A percentile compares a stretch with the other conserved stretches of the same genome.
Evolutionary conservation across 2,329 filamentous ascomycete species (phyloP).

Genomic region (Apiospora hydei): DNA sequence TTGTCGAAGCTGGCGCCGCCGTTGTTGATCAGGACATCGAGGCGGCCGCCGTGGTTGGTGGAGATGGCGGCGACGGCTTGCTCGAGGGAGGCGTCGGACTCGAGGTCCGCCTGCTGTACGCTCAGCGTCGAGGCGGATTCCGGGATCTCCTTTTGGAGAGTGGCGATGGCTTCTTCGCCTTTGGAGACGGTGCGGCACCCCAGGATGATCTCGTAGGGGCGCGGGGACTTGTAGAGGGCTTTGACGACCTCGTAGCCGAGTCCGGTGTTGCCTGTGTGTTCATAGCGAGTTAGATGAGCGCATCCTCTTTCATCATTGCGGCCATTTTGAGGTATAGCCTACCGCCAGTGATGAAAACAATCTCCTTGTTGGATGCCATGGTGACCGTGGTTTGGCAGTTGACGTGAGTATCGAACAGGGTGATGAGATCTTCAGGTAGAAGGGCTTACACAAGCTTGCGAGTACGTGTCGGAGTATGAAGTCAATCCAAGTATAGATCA

Average conservation of each 20-base stretch:
- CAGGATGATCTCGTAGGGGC: slow-evolving; percentile 61
- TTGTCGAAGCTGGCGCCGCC: slow-evolving; percentile 57
- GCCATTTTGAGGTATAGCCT: neutral
- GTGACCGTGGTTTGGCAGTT: neutral
- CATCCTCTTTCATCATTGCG: slow-evolving; percentile 36
- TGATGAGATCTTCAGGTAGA: neutral
- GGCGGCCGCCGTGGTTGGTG: slow-evolving; percentile 52
- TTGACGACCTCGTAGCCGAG: slow-evolving; percentile 66
- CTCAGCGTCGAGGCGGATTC: slow-evolving; percentile 50
- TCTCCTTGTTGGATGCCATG: slow-evolving; percentile 18
- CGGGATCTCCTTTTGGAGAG: slow-evolving; percentile 50
- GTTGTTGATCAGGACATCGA: slow-evolving; percentile 65
- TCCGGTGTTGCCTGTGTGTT: slow-evolving; percentile 58
- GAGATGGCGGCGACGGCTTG: slow-evolving; percentile 52
- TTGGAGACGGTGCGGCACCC: slow-evolving; percentile 60
- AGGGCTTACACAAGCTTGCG: neutral
- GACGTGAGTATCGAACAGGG: neutral
- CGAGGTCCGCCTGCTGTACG: slow-evolving; percentile 60
- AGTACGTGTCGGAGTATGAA: neutral
- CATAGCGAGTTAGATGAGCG: slow-evolving; percentile 59
- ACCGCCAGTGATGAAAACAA: slow-evolving; percentile 22
- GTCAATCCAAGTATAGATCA: neutral
- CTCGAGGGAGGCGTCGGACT: slow-evolving; percentile 59
- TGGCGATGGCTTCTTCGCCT: slow-evolving; percentile 54
- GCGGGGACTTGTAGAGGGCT: slow-evolving; percentile 54